Evolutionary conservation across 192 early-diverging fungal genomes (phyloP), one percentile per base, ranked within the genome.

Genomic region (Coemansia biformis): DNA sequence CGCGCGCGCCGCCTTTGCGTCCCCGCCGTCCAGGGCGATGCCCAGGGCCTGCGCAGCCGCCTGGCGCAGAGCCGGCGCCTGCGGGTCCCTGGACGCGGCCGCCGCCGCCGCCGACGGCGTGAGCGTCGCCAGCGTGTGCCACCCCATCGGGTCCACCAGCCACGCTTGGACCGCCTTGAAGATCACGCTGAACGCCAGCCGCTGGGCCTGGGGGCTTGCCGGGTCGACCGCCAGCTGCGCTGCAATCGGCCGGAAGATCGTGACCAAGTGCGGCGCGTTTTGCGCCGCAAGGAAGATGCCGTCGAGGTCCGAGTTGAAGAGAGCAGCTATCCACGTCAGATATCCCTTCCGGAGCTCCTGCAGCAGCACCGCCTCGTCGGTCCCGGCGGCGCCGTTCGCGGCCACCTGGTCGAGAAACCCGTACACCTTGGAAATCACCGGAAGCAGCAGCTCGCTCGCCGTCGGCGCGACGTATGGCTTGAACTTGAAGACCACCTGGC

Each of bases 401-500:
- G 90, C 80, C 1, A 83, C 77, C 62, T 89, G 85, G 57, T 90
- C 87, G 32, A 95, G 75, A 48, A 91, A 90, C 31, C 75, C 77
- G 54, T 91, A 92, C 21, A 93, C 87, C 38, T 85, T 84, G 46
- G 85, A 83, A 4, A 91, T 73, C 17, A 95, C 69, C 1, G 92
- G 91, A 21, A 83, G 66, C 42, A 92, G 61, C 23, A 96, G 63
- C 48, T 88, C 84, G 65, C 54, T 49, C 22, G 76, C 56, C 12
- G 57, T 59, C 8, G 42, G 56, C 32, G 38, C 70, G 9, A 65
- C 54, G 42, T 65, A 46, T 41, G 85, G 83, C 78, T 92, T 91
- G 75, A 90, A 95, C 66, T 94, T 93, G 76, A 90, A 85, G n/a
- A 87, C 83, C 41, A 92, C 71, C 42, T 85, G 75, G 12, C 81